Evolutionary conservation across 257 asterid genomes (phyloP), one percentile per base, ranked within the genome.

Genomic region (Solanum phureja): DNA sequence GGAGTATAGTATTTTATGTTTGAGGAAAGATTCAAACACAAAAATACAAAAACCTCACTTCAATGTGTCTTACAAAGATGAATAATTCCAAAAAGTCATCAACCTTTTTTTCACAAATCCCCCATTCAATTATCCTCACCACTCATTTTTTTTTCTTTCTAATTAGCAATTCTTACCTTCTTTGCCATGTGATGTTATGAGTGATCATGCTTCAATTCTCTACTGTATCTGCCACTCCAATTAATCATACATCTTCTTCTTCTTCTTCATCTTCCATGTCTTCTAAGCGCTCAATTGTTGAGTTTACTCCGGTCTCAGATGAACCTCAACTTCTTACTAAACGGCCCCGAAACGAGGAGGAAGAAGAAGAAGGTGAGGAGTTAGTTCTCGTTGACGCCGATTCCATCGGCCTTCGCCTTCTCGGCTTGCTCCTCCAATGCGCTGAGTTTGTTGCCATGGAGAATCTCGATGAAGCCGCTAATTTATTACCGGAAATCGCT

Each of bases 401-500:
- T 73, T 89, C 98, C n/a, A 87, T 94, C 1, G 98, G 96, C 14
- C 95, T 96, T 79, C 95, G 95, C 60, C 96, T 96, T 66, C 93
- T 96, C 6, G 92, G 97, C 0, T 93, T 96, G 40, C 95, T 96
- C 11, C 94, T 96, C 4, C 98, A 93, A 79, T 95, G 98, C 88
- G 99, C 98, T 56, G 99, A 96, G 93, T 93, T 91, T 89, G 98
- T 96, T 1, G 95, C 98, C 14, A 89, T 91, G 88, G 98, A 94
- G 87, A 94, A 94, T 82, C 96, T 95, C 31, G 92, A 93, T 84
- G 98, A 93, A 76, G 99, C 98, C 56, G 86, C 92, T 8, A 92
- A 87, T 74, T 91, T 96, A 23, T 91, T 96, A 11, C 98, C 99
- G 0, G 98, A 96, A 82, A 93, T 94, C n/a, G 92, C 95, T 0